These are phyloP conservation scores for Cadophora luteo-olivacea DNA, from an alignment of 2,329 filamentous ascomycete genomes.

Conservation along the genomic window DNA sequence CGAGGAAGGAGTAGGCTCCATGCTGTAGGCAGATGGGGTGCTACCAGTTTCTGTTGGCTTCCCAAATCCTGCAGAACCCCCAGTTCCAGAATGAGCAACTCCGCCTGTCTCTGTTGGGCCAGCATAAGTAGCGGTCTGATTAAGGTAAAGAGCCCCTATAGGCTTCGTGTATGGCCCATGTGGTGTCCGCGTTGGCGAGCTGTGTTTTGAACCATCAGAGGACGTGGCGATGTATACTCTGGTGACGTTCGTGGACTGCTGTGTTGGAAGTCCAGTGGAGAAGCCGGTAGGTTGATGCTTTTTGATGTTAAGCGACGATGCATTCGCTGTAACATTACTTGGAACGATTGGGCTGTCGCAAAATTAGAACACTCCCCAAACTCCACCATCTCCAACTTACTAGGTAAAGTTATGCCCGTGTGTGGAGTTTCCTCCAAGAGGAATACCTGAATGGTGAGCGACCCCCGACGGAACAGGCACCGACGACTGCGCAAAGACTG, in stretches of 20 bases:
- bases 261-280: not conserved
- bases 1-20: not conserved
- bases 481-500: conserved; percentile 17
- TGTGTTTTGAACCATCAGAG: not conserved
- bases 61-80: not conserved
- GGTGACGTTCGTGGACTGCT: conserved; percentile 8
- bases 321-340: conserved; percentile 10
- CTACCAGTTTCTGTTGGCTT: not conserved
- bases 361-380: not conserved
- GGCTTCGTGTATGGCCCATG: conserved; percentile 4
- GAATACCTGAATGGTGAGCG: conserved; percentile 13
- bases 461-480: conserved; percentile 3
- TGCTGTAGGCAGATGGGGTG: not conserved
- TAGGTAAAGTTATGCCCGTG: not conserved
- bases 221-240: not conserved
- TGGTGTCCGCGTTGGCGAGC: not conserved
- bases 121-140: not conserved
- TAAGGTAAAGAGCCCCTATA: not conserved
- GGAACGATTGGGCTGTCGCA: not conserved
- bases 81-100: not conserved
- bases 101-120: not conserved
- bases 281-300: not conserved
- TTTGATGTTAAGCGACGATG: conserved; percentile 14
- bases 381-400: not conserved
- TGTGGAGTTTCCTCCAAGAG: not conserved